Percentiles rank a stretch among this genome's conserved stretches.
phyloP scores from a whole-genome alignment of 345 rosid species.

The Psidium friedrichsthalianum region DNA sequence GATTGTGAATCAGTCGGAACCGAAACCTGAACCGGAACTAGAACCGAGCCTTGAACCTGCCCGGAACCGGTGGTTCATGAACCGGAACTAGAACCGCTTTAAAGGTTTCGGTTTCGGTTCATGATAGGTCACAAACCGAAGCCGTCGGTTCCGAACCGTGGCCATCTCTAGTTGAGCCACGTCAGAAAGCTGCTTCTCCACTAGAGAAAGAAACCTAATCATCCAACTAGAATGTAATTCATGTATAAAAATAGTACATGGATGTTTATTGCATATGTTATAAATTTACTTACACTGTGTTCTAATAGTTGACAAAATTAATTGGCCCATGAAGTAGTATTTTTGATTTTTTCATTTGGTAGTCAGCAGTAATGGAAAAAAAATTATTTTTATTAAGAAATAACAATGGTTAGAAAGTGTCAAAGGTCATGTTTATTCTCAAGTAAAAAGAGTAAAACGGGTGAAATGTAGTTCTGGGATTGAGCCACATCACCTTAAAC shows the following conservation, averaged over 20 bases:
- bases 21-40: too few relatives aligned
- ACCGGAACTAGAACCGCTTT: too few relatives aligned
- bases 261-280: background rate
- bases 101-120: too few relatives aligned
- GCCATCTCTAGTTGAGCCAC: too few relatives aligned
- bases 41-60: too few relatives aligned
- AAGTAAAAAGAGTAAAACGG: background rate
- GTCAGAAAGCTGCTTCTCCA: too few relatives aligned
- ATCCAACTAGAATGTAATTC: background rate
- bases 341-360: background rate
- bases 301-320: background rate
- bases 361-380: background rate
- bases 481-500: background rate
- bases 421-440: background rate
- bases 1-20: too few relatives aligned
- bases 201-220: background rate
- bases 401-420: background rate
- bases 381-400: background rate
- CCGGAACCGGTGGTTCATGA: too few relatives aligned
- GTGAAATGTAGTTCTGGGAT: background rate
- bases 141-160: too few relatives aligned
- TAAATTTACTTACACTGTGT: background rate
- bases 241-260: background rate
- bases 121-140: too few relatives aligned
- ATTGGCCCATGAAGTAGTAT: background rate